Evolutionary conservation across 2,329 filamentous ascomycete species (phyloP).

Genomic region (Ramichloridium luteum): DNA sequence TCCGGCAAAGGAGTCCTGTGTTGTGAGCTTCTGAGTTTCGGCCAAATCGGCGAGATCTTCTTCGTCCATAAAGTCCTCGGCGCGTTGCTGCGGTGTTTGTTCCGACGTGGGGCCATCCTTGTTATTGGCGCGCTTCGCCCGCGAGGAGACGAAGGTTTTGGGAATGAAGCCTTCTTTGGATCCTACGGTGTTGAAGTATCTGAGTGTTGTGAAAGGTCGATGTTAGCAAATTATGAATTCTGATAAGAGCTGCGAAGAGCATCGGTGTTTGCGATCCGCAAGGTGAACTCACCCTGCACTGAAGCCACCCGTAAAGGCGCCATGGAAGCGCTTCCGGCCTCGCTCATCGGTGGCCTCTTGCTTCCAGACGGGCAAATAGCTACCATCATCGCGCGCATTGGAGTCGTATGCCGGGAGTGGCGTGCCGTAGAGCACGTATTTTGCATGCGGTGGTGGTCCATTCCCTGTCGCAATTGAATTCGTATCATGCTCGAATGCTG

Average conservation of each 20-base stretch:
- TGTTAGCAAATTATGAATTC: constrained; percentile 1
- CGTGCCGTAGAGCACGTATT: constrained; percentile 72
- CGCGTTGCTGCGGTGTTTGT: constrained; percentile 47
- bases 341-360: constrained; percentile 92
- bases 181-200: constrained; percentile 95
- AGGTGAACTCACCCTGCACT: constrained; percentile 69
- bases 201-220: constrained; percentile 34
- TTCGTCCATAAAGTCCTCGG: constrained; percentile 96
- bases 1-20: constrained; percentile 59
- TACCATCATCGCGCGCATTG: constrained; percentile 73
- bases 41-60: constrained; percentile 83
- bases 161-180: constrained; percentile 98
- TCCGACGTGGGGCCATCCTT: constrained; percentile 31
- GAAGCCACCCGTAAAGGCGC: constrained; percentile 91
- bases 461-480: no score
- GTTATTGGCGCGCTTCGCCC: constrained; percentile 63
- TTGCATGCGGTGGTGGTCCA: constrained; percentile 44
- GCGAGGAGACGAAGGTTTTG: constrained; percentile 81
- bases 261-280: neutral
- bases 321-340: constrained; percentile 81
- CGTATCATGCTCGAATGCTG: constrained; percentile 64
- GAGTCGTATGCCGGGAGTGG: constrained; percentile 68
- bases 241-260: neutral
- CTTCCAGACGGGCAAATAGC: constrained; percentile 93
- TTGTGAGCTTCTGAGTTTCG: constrained; percentile 64